Conservation (phyloP, 768 basidiomycete species). For the Suillus clintonianus region DNA sequence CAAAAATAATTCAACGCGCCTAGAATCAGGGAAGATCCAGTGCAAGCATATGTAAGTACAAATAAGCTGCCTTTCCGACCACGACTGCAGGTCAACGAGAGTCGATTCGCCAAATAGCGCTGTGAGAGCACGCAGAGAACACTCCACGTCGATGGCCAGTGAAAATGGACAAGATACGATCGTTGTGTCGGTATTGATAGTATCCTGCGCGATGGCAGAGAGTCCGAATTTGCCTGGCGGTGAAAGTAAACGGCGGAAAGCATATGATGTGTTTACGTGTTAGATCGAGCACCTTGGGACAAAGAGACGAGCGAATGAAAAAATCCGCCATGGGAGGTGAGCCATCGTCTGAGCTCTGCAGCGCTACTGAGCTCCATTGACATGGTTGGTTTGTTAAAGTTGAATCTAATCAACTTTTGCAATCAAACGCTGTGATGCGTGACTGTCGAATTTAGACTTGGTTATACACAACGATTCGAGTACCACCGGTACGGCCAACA, state of each 20-base stretch:
- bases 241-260: constrained; percentile 10
- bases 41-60: constrained; percentile 69
- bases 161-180: constrained; percentile 70
- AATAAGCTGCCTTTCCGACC: constrained; percentile 69
- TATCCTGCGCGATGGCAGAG: constrained; percentile 48
- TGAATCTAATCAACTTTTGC: not conserved
- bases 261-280: not conserved
- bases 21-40: constrained; percentile 47
- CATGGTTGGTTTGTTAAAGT: not conserved
- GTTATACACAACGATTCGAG: too few species aligned
- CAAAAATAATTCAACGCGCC: constrained; percentile 19
- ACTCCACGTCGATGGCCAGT: constrained; percentile 60
- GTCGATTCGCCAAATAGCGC: constrained; percentile 34
- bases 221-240: constrained; percentile 46
- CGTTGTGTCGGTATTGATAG: constrained; percentile 50
- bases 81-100: constrained; percentile 30
- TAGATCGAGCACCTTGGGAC: constrained; percentile 42
- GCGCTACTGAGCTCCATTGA: not conserved
- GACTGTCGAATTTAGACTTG: too few species aligned
- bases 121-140: constrained; percentile 46
- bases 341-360: constrained; percentile 49
- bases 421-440: too few species aligned
- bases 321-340: constrained; percentile 47
- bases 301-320: constrained; percentile 52
- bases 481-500: too few species aligned